Evolutionary conservation across 805 yeast genomes (phyloP).

Genomic region (Lipomyces starkeyi): DNA sequence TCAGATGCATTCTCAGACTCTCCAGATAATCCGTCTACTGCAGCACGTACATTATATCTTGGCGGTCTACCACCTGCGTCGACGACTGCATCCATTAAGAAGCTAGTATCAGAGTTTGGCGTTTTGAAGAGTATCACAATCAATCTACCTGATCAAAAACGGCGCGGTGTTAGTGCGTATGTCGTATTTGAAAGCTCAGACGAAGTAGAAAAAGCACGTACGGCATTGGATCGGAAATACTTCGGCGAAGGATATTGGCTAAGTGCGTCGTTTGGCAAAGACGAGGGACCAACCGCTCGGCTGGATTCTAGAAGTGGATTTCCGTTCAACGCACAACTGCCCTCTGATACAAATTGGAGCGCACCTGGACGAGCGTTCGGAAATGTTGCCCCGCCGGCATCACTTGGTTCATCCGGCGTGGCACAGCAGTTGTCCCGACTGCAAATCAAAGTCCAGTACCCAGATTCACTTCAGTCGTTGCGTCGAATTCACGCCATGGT

Average conservation of each 20-base stretch:
- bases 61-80: slow-evolving; percentile 23
- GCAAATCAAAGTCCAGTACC: slow-evolving; percentile 29
- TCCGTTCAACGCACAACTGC: slow-evolving; percentile 25
- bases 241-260: slow-evolving; percentile 35
- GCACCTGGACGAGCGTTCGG: slow-evolving; percentile 1
- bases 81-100: slow-evolving; percentile 5
- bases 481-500: slow-evolving; percentile 39
- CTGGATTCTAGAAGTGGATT: slow-evolving; percentile 21
- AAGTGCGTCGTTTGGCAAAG: slow-evolving; percentile 26
- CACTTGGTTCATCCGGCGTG: slow-evolving; percentile 12
- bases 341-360: background rate
- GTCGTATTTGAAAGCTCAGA: slow-evolving; percentile 18
- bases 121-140: slow-evolving; percentile 15
- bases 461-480: slow-evolving; percentile 19
- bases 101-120: slow-evolving; percentile 13
- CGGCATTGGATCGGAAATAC: slow-evolving; percentile 27
- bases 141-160: slow-evolving; percentile 21
- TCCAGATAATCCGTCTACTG: slow-evolving; percentile 4
- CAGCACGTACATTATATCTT: slow-evolving; percentile 19
- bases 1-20: background rate
- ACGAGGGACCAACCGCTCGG: slow-evolving; percentile 14
- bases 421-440: background rate
- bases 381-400: slow-evolving; percentile 23
- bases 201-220: slow-evolving; percentile 22
- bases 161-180: slow-evolving; percentile 26